Percentiles rank a stretch among this genome's conserved stretches.
These are phyloP conservation scores for Meyerozyma elateridarum DNA, from an alignment of 1,139 yeast genomes.

Conservation along the genomic window DNA sequence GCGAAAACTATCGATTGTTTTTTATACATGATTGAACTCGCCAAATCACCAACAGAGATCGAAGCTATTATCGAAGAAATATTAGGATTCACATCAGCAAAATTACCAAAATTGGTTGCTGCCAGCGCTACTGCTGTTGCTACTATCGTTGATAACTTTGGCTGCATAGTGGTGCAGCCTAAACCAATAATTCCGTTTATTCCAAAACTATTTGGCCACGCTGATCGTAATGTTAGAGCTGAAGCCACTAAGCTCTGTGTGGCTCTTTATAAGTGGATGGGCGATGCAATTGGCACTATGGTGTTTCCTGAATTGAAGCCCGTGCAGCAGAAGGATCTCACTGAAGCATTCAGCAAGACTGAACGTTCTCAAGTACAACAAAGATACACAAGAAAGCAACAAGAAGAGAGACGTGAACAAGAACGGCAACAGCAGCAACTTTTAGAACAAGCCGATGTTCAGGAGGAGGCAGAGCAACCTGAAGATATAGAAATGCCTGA, in stretches of 20 bases:
- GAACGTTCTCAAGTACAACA: conserved; percentile 47
- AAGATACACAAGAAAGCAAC: conserved; percentile 53
- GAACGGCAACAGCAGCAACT: conserved; percentile 14
- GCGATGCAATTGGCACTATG: conserved; percentile 54
- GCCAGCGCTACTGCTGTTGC: conserved; percentile 57
- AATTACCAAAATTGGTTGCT: conserved; percentile 76
- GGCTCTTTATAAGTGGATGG: conserved; percentile 74
- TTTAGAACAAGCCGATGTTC: conserved; percentile 12
- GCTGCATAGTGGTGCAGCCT: conserved; percentile 63
- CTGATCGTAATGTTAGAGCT: conserved; percentile 81
- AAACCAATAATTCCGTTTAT: conserved; percentile 54
- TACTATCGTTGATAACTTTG: conserved; percentile 59
- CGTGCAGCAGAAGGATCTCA: conserved; percentile 84
- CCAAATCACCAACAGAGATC: conserved; percentile 40
- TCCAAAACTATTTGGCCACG: conserved; percentile 74
- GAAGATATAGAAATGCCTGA: conserved; percentile 9
- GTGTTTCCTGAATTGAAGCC: conserved; percentile 78
- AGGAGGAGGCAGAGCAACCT: background rate
- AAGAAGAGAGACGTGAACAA: conserved; percentile 18
- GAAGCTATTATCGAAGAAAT: conserved; percentile 65
- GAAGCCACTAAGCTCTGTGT: conserved; percentile 71
- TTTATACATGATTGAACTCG: conserved; percentile 55
- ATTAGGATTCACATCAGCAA: conserved; percentile 55
- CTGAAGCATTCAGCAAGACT: conserved; percentile 55
- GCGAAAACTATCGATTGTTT: conserved; percentile 60